These are phyloP conservation scores for Tulasnella sp. DNA, from an alignment of 768 basidiomycete genomes.

Conservation along the genomic window DNA sequence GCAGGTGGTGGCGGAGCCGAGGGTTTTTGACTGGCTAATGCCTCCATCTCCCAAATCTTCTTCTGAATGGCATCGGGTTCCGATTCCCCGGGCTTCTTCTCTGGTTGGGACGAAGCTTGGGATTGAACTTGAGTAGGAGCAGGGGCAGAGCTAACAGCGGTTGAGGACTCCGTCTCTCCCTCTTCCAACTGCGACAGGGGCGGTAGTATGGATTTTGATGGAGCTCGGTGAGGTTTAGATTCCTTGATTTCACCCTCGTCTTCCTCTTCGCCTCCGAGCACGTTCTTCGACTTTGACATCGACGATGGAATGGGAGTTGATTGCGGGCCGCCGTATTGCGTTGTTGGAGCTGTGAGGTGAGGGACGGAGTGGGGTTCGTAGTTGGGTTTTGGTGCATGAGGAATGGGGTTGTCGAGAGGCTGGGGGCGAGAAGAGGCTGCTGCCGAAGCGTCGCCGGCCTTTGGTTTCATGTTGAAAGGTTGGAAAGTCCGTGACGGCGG, in stretches of 20 bases:
- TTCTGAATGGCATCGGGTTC: conserved; percentile 9
- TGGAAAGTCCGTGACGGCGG: conserved; percentile 6
- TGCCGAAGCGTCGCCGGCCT: background rate
- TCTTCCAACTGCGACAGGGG: background rate
- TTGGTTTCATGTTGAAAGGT: conserved; percentile 17
- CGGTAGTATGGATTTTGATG: background rate
- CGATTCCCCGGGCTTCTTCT: background rate
- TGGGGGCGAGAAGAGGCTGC: background rate
- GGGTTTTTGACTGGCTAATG: background rate
- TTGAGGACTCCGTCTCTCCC: background rate
- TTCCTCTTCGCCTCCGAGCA: conserved; percentile 14
- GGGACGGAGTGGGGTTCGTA: conserved; percentile 15
- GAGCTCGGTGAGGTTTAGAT: background rate
- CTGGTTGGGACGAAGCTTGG: background rate
- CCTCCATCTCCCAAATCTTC: conserved; percentile 25
- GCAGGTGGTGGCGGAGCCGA: background rate
- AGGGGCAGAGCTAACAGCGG: background rate
- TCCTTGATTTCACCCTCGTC: conserved; percentile 23
- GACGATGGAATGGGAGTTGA: background rate
- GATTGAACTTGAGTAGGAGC: background rate
- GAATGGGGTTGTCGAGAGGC: background rate
- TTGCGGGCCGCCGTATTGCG: background rate
- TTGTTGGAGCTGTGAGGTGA: background rate
- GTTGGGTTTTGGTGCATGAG: conserved; percentile 13
- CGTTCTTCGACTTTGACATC: background rate